phyloP scores from a whole-genome alignment of 2,329 filamentous ascomycete genomes.

The Drechslerella dactyloides region DNA sequence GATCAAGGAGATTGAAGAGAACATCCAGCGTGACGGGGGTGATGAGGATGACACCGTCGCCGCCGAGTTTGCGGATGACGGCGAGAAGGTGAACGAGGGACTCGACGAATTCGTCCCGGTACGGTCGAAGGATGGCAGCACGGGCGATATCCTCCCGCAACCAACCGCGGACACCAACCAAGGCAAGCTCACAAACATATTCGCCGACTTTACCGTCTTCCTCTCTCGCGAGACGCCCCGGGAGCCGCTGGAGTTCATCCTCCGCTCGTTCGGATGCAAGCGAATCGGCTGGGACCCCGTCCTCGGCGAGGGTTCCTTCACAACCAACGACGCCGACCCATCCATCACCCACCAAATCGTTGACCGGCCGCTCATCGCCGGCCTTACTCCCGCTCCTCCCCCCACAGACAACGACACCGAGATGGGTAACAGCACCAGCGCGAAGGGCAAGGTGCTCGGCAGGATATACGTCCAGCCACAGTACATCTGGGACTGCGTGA shows the following conservation, averaged over 20 bases:
- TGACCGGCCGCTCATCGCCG: slow-evolving; percentile 77
- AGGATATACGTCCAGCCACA: slow-evolving; percentile 94
- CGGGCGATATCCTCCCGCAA: slow-evolving; percentile 85
- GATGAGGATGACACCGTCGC: slow-evolving; percentile 3
- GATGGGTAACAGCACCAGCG: slow-evolving; percentile 58
- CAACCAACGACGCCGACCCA: slow-evolving; percentile 82
- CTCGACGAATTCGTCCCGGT: slow-evolving; percentile 91
- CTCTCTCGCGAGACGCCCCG: slow-evolving; percentile 92
- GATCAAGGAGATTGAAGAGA: slow-evolving; percentile 50
- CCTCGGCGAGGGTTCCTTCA: slow-evolving; percentile 89
- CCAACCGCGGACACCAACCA: slow-evolving; percentile 62
- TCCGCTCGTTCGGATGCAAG: slow-evolving; percentile 94
- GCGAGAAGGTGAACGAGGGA: slow-evolving; percentile 58
- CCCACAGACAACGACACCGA: slow-evolving; percentile 59
- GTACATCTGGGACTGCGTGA: slow-evolving; percentile 98
- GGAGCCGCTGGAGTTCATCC: slow-evolving; percentile 86
- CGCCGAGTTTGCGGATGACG: slow-evolving; percentile 22
- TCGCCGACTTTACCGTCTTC: slow-evolving; percentile 75
- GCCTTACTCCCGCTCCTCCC: slow-evolving; percentile 60
- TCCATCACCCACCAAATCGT: slow-evolving; percentile 96
- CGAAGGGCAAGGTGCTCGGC: slow-evolving; percentile 76
- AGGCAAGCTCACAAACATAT: slow-evolving; percentile 60
- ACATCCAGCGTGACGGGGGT: slow-evolving; percentile 7
- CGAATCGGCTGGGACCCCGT: slow-evolving; percentile 93
- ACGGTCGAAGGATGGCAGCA: slow-evolving; percentile 67